Base-by-base conservation (phyloP, 768 basidiomycete species). In the Pisolithus sp. region DNA sequence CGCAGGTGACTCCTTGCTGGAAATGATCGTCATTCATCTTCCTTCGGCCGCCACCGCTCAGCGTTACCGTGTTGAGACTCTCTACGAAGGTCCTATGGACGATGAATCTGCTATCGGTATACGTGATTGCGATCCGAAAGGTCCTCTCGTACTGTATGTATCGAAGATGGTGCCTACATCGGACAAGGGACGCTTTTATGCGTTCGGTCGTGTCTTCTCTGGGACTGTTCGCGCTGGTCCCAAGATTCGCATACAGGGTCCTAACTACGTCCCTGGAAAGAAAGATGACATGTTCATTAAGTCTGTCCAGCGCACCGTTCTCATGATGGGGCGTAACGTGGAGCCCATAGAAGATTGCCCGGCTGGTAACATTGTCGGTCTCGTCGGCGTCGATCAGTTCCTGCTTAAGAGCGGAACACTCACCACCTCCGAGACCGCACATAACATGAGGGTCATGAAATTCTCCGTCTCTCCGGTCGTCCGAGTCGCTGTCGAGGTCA, bases 111-210 rank as follows among this genome's bases (percentile, higher is more conserved):
- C 96, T 60, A 92, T 98, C 60, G 91, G 84, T 76, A 94, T 99
- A 77, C 86, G 96, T 49, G 94, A 98, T 70, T 99, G 96, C 69
- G 91, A 98, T 74, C 88, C 96, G 69, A 86, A 85, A 42, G 96
- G 85, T 48, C 96, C 96, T 58, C 87, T 99, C 56, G 93, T 98
- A 67, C 82, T 95, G 57, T 99, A 99, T 74, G 79, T 99, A 75
- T 98, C 96, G 60, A 98, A 98, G 85, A 98, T 99, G 96, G 96
- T 98, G 63, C 96, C 96, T 57, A 97, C 96, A 39, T 96, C 96
- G 61, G 96, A 99, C 73, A 98, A 98, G 76, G 96, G 96, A 65
- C 93, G 96, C 55, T 99, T 98, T 89, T 98, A 98, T 73, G 96
- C 96, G 55, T 99, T 99, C 72, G 96, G 96, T 73, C 96, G 96